Evolutionary conservation across 768 basidiomycete species (phyloP), one percentile per base, ranked within the genome.

Genomic region (Leccinum barrowsii): DNA sequence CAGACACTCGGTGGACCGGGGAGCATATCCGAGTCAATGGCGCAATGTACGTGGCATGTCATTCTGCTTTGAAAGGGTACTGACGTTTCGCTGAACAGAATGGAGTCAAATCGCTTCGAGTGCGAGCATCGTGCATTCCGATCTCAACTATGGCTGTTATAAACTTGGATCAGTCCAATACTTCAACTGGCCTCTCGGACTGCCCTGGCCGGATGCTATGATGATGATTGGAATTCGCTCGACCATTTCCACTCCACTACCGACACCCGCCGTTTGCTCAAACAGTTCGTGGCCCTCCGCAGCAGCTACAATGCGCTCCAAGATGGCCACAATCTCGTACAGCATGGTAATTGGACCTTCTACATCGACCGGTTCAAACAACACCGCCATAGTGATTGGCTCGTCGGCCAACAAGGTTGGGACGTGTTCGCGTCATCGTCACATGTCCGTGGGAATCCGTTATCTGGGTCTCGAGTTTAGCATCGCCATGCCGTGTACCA

Each of bases 171-270:
- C 94, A 7, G 81, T 83, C 60, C 94, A 96, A 68, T 97, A 94
- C 76, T 97, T 89, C 80, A 94, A 96, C 74, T 90, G 95, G 84
- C 89, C 90, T 1, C 78, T 95, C 63, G 87, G 89, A 85, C 85
- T 65, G 75, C 90, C 2, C 70, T 93, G 34, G 76, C 92, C 17
- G 94, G 92, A 50, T 97, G 94, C 70, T 65, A 87, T 49, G 92
- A 96, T 67, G 86, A 90, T 64, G 26, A 26, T 26, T 94, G 90
- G 91, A 95, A 96, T 70, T 83, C 90, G 2, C 84, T 95, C 34
- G 94, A 97, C 66, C 94, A 97, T 71, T 96, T 96, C 70, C 94
- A 97, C 72, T 92, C 92, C 28, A 95, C 94, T 2, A 76, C 86
- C 11, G 86, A 90, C 67, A 80, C 81, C 40, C 84, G 89, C 44